Evolutionary conservation across 768 basidiomycete genomes (phyloP).

Genomic region (Tricholoma terreum): DNA sequence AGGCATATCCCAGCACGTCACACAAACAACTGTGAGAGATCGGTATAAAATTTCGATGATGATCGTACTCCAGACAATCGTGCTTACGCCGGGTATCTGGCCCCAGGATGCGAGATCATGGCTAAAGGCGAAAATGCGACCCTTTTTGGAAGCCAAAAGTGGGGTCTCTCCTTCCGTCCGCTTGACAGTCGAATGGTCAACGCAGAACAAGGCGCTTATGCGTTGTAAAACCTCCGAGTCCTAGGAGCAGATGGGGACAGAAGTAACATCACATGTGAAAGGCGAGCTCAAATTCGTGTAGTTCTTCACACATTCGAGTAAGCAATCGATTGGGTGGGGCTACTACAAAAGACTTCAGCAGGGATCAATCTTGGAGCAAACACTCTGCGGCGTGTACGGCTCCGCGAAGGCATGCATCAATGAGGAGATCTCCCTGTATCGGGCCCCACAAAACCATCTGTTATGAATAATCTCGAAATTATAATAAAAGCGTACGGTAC

Average conservation of each 20-base stretch:
- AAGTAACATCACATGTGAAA: not conserved
- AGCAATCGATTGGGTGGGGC: too few relatives aligned
- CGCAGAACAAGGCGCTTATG: not conserved
- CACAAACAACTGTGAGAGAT: too few relatives aligned
- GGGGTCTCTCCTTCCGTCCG: not conserved
- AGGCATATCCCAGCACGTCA: not conserved
- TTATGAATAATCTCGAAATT: not conserved
- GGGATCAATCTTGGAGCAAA: too few relatives aligned
- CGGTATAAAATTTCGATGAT: too few relatives aligned
- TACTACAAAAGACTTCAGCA: too few relatives aligned
- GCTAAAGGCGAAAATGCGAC: not conserved
- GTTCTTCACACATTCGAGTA: constrained; percentile 11
- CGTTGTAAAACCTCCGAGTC: not conserved
- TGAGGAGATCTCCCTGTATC: constrained; percentile 11
- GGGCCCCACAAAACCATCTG: constrained; percentile 15
- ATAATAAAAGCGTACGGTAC: not conserved
- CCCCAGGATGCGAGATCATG: not conserved
- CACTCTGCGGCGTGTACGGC: too few relatives aligned
- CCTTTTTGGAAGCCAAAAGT: not conserved
- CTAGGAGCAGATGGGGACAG: not conserved
- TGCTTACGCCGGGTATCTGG: not conserved
- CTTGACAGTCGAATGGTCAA: not conserved
- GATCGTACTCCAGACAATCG: not conserved
- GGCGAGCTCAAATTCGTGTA: constrained; percentile 2
- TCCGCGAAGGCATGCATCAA: too few relatives aligned